Evolutionary conservation across 345 rosid genomes (phyloP), one percentile per base, ranked within the genome.

Genomic region (Abelmoschus esculentus): DNA sequence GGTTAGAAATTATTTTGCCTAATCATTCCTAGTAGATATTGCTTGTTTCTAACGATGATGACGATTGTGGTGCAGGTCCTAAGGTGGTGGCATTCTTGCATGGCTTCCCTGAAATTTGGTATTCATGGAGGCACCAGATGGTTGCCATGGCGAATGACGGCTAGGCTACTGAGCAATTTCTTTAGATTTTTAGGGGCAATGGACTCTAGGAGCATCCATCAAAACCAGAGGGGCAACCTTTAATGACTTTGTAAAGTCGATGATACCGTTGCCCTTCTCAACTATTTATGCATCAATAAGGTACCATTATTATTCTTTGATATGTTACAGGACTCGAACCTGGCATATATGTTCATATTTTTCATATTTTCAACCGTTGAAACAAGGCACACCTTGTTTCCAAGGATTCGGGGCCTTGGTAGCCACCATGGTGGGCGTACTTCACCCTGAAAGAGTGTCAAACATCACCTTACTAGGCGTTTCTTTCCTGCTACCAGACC

Each of bases 91-190:
- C 80, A 22, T 79, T 83, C 55, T 46, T 78, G 15, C 84, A 80
- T 52, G 83, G 86, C 11, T 83, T 80, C 70, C 86, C 83, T 0
- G 77, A 83, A 59, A 71, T 74, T 9, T 80, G 84, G 83, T 80
- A 83, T 60, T 70, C 86, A 13, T 83, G 84, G 86, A 73, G 84
- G 53, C 79, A 80, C 69, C 86, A 83, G 59, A 83, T 80, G 83
- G 6, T 72, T 15, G 78, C 76, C 9, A 53, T 80, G 22, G 81
- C 83, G 13, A 17, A 52, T 2, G n/a, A n/a, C n/a, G n/a, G 78
- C 81, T 0, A n/a, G 86, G 83, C 0, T 83, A 70, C 66, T 42
- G 83, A 38, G 79, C 86, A 31, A 65, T 83, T 14, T 77, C 84
- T 0, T 38, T 72, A 42, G 84, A 83, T 71, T 76, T 76, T 70